phyloP scores from a whole-genome alignment of 192 early-diverging fungal species.

The Gamsiella multidivaricata region DNA sequence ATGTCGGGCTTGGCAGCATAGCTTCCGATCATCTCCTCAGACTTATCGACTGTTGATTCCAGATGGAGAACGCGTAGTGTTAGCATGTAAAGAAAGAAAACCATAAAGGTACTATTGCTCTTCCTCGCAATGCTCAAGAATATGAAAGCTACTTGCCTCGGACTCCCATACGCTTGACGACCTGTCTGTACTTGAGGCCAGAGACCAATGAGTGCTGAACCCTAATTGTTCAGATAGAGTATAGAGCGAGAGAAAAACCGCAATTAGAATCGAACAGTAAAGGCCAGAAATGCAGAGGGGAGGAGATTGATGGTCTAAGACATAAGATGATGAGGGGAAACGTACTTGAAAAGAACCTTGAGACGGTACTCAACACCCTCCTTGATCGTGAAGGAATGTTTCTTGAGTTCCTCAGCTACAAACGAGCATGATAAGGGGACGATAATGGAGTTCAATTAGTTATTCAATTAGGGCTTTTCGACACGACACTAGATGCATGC shows the following conservation, averaged over 20 bases:
- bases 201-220: slow-evolving; percentile 96
- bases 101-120: neutral
- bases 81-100: neutral
- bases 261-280: neutral
- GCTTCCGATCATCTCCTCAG: slow-evolving; percentile 96
- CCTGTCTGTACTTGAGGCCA: slow-evolving; percentile 95
- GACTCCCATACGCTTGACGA: slow-evolving; percentile 84
- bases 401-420: slow-evolving; percentile 75
- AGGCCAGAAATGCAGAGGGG: too few species aligned
- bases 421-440: neutral
- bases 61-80: neutral
- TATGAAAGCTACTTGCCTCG: slow-evolving; percentile 21
- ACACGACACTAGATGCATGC: too few species aligned
- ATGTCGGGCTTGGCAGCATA: slow-evolving; percentile 85
- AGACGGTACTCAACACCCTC: slow-evolving; percentile 94
- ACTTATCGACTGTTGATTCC: slow-evolving; percentile 77
- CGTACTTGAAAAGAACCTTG: slow-evolving; percentile 90
- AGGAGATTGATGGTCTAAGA: too few species aligned
- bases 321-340: too few species aligned
- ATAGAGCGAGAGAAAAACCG: neutral
- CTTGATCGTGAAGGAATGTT: slow-evolving; percentile 89
- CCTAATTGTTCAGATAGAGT: slow-evolving; percentile 14
- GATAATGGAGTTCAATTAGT: neutral
- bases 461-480: too few species aligned
- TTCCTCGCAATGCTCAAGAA: neutral